Conservation (phyloP, 352 stramenopile genomes). For the Phytophthora tentaculata region DNA sequence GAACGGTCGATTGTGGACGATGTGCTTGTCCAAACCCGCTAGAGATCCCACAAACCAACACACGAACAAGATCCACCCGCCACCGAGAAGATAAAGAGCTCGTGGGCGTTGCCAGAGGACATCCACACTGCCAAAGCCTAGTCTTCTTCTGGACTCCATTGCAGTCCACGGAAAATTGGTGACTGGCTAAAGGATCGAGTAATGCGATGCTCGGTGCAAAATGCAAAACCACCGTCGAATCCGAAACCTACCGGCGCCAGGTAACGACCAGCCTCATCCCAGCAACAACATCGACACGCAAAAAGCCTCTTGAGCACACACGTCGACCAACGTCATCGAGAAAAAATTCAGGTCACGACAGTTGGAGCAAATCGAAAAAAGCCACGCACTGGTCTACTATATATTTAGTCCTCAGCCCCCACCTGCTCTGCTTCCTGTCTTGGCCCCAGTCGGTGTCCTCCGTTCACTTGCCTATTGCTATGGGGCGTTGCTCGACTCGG, state of each 20-base stretch:
- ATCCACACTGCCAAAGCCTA: conserved; percentile 4
- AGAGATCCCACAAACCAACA: conserved; percentile 39
- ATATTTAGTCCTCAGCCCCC: conserved; percentile 36
- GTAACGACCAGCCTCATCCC: conserved; percentile 27
- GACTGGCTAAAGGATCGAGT: conserved; percentile 7
- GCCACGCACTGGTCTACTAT: conserved; percentile 45
- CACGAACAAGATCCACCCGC: conserved; percentile 34
- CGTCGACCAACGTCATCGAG: conserved; percentile 11
- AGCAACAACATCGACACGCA: background rate
- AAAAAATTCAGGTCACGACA: conserved; percentile 15
- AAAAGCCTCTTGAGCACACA: too few species aligned
- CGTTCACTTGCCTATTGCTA: conserved; percentile 25
- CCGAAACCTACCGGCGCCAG: conserved; percentile 19
- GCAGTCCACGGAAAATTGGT: conserved; percentile 23
- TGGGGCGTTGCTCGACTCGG: conserved; percentile 23
- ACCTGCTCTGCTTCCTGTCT: conserved; percentile 5
- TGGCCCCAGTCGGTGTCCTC: background rate
- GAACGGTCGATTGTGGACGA: conserved; percentile 8
- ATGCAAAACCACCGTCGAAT: conserved; percentile 9
- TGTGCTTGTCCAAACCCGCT: conserved; percentile 16
- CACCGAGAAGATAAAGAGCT: conserved; percentile 30
- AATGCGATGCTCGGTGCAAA: too few species aligned
- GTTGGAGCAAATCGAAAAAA: conserved; percentile 21
- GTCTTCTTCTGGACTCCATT: conserved; percentile 23
- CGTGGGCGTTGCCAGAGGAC: conserved; percentile 15